Evolutionary conservation across 768 basidiomycete genomes (phyloP).

Genomic region (Tephrocybe rancida): DNA sequence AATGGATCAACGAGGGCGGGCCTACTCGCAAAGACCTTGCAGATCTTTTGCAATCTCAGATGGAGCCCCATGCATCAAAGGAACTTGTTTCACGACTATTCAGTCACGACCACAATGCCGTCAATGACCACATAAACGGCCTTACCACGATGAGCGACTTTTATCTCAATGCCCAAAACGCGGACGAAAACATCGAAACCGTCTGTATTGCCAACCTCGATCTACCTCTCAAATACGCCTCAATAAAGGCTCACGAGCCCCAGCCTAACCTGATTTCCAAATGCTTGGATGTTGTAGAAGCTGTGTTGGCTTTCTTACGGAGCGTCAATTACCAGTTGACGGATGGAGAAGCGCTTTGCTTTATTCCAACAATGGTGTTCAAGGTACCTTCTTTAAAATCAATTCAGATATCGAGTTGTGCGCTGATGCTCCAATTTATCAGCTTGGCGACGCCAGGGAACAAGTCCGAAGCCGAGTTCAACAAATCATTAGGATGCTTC

Average conservation of each 20-base stretch:
- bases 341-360: constrained; percentile 85
- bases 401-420: background rate
- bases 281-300: constrained; percentile 85
- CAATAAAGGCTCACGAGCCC: constrained; percentile 86
- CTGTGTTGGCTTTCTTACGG: constrained; percentile 76
- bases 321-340: constrained; percentile 74
- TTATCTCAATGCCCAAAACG: constrained; percentile 58
- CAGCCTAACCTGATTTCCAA: constrained; percentile 88
- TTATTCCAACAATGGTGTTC: constrained; percentile 86
- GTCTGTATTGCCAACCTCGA: constrained; percentile 88
- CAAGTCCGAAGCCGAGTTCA: constrained; percentile 78
- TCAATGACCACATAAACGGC: constrained; percentile 89
- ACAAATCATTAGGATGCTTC: constrained; percentile 81
- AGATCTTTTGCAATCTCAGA: constrained; percentile 86
- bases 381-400: constrained; percentile 59
- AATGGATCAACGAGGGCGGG: constrained; percentile 88
- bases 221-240: constrained; percentile 90
- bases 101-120: constrained; percentile 94
- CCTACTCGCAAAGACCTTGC: constrained; percentile 84
- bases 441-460: constrained; percentile 95
- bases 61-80: constrained; percentile 82
- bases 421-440: constrained; percentile 10
- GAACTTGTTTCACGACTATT: constrained; percentile 80
- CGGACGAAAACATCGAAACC: constrained; percentile 59
- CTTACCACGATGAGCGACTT: constrained; percentile 76